Evolutionary conservation across 495 filamentous ascomycete species (phyloP), one percentile per base, ranked within the genome.

Genomic region (Hypoxylon crocopeplum): DNA sequence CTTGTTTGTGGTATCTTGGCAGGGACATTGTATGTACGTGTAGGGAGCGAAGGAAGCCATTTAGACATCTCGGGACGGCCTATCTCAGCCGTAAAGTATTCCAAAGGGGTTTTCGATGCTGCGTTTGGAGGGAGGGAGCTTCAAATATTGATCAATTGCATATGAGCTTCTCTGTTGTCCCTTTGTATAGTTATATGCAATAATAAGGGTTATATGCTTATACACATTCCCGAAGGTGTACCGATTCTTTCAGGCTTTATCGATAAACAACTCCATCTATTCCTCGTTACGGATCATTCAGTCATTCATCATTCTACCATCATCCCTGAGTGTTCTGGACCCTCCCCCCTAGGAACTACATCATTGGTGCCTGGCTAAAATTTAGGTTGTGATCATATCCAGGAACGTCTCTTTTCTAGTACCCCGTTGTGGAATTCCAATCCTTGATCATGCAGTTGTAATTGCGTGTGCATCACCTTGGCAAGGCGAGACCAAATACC

Each of bases 11-110:
- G 75, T 67, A 40, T 95, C 88, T 49, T 86, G 86, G 73, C 94
- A 98, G 37, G 93, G 91, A 70, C 94, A 98, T 62, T 91, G 88
- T 66, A 97, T 91, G 74, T 89, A 93, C 29, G 89, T 90, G 76
- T 95, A 97, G 11, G 94, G 94, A 62, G 88, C 92, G 24, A 86
- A 80, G 25, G 85, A 82, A 21, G 88, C 84, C 90, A 93, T 94
- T 48, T 64, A 59, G 60, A 65, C 57, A 5, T 59, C 44, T 56
- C 50, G 27, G 44, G 57, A 47, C 49, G 56, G 53, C 65, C 65
- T 66, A 59, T 70, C 58, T 60, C 46, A 62, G 48, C 48, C 46
- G 59, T 39, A 25, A 27, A 29, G 16, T n/a, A n/a, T n/a, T n/a
- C n/a, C n/a, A n/a, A n/a, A n/a, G n/a, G n/a, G n/a, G n/a, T n/a